Evolutionary conservation across 495 filamentous ascomycete species (phyloP).

Genomic region (Penicillium egyptiacum): DNA sequence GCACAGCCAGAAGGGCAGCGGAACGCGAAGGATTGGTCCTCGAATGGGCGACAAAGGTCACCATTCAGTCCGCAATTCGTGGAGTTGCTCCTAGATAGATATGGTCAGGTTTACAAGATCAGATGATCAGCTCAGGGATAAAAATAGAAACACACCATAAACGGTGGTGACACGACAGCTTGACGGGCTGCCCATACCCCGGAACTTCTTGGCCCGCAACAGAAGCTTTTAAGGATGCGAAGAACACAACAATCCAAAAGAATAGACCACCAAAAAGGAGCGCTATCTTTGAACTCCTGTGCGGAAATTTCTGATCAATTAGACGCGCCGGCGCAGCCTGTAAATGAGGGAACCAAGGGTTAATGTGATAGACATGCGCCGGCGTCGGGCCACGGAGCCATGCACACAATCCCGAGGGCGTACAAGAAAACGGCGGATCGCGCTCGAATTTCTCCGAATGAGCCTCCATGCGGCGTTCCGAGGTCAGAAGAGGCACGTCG

Average conservation of each 20-base stretch:
- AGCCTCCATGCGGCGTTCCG: slow-evolving; percentile 4
- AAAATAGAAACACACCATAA: slow-evolving; percentile 47
- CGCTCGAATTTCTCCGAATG: slow-evolving; percentile 3
- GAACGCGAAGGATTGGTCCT: slow-evolving; percentile 64
- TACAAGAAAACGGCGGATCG: slow-evolving; percentile 33
- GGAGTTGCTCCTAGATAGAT: slow-evolving; percentile 35
- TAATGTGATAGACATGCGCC: slow-evolving; percentile 60
- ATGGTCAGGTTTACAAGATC: neutral
- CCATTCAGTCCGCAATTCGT: slow-evolving; percentile 72
- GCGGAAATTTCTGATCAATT: slow-evolving; percentile 58
- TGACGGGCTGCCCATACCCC: slow-evolving; percentile 60
- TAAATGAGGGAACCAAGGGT: slow-evolving; percentile 58
- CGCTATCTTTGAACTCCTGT: slow-evolving; percentile 47
- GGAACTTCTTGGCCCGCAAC: slow-evolving; percentile 56
- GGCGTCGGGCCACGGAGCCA: slow-evolving; percentile 56
- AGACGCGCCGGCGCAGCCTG: slow-evolving; percentile 63
- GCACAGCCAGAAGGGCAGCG: slow-evolving; percentile 71
- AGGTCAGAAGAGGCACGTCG: slow-evolving; percentile 23
- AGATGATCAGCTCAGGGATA: neutral
- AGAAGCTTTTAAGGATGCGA: slow-evolving; percentile 59
- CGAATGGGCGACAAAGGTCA: slow-evolving; percentile 69
- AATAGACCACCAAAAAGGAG: slow-evolving; percentile 55
- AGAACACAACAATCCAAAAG: slow-evolving; percentile 66
- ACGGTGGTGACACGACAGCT: slow-evolving; percentile 50
- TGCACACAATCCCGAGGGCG: slow-evolving; percentile 23